Percentiles rank a stretch among this genome's conserved stretches.
Evolutionary conservation across 306 rosid genomes (phyloP).

Genomic region (Rosa chinensis): DNA sequence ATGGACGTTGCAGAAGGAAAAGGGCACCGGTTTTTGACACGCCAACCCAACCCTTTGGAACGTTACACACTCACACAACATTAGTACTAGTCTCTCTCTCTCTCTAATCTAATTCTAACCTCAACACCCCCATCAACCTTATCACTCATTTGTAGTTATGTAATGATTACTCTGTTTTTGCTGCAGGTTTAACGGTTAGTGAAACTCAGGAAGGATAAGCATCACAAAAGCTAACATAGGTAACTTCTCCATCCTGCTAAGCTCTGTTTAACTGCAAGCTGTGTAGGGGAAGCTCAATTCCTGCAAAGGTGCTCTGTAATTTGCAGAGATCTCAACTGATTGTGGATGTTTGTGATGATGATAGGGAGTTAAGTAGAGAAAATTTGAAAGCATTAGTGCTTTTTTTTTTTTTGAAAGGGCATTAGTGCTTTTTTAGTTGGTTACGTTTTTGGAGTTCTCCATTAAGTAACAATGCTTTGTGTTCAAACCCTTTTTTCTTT

Average conservation of each 20-base stretch:
- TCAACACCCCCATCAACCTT: not conserved
- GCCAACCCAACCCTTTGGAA: not conserved
- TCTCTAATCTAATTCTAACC: not conserved
- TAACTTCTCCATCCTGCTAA: not conserved
- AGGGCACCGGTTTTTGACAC: conserved; percentile 16
- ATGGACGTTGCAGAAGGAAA: conserved; percentile 18
- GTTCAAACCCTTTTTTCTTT: not conserved
- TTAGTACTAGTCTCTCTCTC: not conserved
- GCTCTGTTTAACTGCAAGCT: not conserved
- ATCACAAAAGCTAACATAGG: not conserved
- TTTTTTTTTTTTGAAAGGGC: not conserved
- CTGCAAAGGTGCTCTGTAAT: not conserved
- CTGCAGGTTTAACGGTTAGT: not conserved
- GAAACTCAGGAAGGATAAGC: not conserved
- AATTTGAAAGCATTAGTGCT: not conserved
- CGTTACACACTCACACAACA: not conserved
- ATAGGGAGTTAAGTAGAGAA: not conserved
- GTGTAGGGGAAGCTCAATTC: not conserved
- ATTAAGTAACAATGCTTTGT: not conserved
- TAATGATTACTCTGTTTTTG: conserved; percentile 6
- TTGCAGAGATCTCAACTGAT: conserved; percentile 3
- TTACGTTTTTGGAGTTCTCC: not conserved
- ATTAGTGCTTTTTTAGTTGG: not conserved
- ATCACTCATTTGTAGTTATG: conserved; percentile 9
- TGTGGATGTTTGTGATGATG: not conserved